Conservation (phyloP, 176 grass and related monocot species). For the Zoysia japonica region DNA sequence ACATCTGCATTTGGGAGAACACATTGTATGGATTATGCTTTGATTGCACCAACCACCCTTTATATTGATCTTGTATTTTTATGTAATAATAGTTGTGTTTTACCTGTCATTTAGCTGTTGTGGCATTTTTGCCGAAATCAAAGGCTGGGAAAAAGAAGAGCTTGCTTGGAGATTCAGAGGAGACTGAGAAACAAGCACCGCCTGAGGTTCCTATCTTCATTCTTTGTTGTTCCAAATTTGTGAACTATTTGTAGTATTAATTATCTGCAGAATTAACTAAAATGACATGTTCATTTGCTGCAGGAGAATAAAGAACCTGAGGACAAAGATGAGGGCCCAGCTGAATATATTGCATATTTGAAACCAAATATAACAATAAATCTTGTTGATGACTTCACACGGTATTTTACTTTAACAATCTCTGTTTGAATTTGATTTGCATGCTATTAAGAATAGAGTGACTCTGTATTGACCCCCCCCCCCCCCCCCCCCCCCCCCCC, state of each 20-base stretch:
- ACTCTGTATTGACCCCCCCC: too few species aligned
- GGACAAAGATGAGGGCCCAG: constrained; percentile 67
- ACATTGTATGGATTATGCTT: constrained; percentile 60
- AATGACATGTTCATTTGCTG: constrained; percentile 16
- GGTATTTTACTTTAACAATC: constrained; percentile 52
- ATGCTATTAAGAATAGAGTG: background rate
- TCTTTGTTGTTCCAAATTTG: constrained; percentile 19
- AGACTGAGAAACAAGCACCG: constrained; percentile 46
- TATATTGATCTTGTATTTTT: constrained; percentile 19
- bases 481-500: too few species aligned
- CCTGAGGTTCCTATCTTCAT: constrained; percentile 43
- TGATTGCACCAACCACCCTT: background rate
- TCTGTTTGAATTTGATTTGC: constrained; percentile 27
- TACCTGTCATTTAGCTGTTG: constrained; percentile 67
- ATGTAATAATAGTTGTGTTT: constrained; percentile 3
- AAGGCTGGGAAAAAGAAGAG: constrained; percentile 93
- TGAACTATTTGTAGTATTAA: constrained; percentile 9
- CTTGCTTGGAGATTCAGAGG: constrained; percentile 73
- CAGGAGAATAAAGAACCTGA: constrained; percentile 63
- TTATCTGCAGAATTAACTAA: constrained; percentile 39
- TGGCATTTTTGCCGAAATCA: constrained; percentile 83
- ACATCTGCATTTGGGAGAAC: constrained; percentile 78
- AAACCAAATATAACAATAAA: constrained; percentile 98
- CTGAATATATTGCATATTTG: constrained; percentile 94
- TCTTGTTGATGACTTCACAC: constrained; percentile 88